Conservation (phyloP, 495 filamentous ascomycete genomes). For the Thermochaetoides thermophila region DNA sequence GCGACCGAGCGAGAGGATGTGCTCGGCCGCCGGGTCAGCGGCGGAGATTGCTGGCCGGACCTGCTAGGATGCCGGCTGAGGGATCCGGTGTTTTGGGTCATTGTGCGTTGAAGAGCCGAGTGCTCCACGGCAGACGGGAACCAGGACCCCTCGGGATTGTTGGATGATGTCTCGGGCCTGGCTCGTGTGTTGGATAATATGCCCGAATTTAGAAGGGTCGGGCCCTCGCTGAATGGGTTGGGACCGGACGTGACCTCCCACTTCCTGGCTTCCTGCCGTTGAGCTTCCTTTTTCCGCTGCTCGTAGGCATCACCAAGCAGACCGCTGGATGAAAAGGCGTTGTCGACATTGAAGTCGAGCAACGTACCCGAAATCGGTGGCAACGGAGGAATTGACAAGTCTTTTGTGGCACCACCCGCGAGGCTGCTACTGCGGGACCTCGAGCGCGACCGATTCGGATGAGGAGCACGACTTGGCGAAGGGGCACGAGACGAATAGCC, state of each 20-base stretch:
- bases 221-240: conserved; percentile 36
- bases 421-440: too few relatives aligned
- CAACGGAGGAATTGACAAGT: conserved; percentile 5
- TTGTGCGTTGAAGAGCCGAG: conserved; percentile 21
- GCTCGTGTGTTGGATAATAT: not conserved
- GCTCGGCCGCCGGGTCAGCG: conserved; percentile 6
- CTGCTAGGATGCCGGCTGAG: too few relatives aligned
- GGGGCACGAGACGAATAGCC: too few relatives aligned
- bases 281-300: conserved; percentile 23
- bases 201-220: conserved; percentile 32
- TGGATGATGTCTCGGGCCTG: not conserved
- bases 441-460: too few relatives aligned
- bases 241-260: too few relatives aligned
- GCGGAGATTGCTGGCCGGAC: conserved; percentile 6
- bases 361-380: not conserved
- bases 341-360: conserved; percentile 4
- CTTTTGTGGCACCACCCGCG: too few relatives aligned
- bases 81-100: too few relatives aligned
- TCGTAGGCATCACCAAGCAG: conserved; percentile 31
- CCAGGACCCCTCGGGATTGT: conserved; percentile 20
- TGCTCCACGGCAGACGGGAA: conserved; percentile 33
- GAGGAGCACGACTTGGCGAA: too few relatives aligned
- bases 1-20: conserved; percentile 6
- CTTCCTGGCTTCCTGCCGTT: conserved; percentile 8
- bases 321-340: conserved; percentile 22